Evolutionary conservation across 1,139 yeast genomes (phyloP).

Genomic region (Saccharomyces pastorianus): DNA sequence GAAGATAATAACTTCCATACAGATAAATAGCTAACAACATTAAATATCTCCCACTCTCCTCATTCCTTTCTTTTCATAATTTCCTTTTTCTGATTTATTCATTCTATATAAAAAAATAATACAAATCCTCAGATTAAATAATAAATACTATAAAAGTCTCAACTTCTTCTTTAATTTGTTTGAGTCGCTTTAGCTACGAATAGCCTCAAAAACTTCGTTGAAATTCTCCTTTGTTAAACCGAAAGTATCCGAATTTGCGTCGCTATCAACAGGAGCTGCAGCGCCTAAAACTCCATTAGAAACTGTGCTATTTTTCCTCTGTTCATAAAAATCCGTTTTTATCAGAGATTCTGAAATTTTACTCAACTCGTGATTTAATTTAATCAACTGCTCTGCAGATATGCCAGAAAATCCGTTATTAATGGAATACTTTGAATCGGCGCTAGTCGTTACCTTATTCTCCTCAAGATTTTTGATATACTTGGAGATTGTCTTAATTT

Average conservation of each 20-base stretch:
- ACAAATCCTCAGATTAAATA: conserved; percentile 12
- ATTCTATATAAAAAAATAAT: conserved; percentile 1
- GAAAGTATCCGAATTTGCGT: background rate
- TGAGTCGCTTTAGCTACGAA: background rate
- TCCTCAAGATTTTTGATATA: conserved; percentile 8
- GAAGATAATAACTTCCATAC: background rate
- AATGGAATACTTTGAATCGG: background rate
- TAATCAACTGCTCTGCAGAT: conserved; percentile 10
- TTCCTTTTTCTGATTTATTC: background rate
- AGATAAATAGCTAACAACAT: background rate
- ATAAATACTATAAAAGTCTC: conserved; percentile 15
- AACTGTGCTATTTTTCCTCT: conserved; percentile 15
- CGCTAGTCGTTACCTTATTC: background rate
- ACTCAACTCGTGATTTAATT: conserved; percentile 17
- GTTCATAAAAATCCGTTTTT: conserved; percentile 25
- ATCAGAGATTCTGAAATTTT: conserved; percentile 28
- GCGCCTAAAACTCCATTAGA: background rate
- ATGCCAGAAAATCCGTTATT: conserved; percentile 17
- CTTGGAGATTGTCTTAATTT: conserved; percentile 16
- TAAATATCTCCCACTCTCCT: background rate
- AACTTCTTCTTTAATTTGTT: background rate
- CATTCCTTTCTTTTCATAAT: background rate
- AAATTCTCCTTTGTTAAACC: background rate
- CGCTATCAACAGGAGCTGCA: background rate
- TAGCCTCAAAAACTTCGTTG: background rate